Conservation (phyloP, 2,329 filamentous ascomycete genomes). For the Nigrospora sphaerica region DNA sequence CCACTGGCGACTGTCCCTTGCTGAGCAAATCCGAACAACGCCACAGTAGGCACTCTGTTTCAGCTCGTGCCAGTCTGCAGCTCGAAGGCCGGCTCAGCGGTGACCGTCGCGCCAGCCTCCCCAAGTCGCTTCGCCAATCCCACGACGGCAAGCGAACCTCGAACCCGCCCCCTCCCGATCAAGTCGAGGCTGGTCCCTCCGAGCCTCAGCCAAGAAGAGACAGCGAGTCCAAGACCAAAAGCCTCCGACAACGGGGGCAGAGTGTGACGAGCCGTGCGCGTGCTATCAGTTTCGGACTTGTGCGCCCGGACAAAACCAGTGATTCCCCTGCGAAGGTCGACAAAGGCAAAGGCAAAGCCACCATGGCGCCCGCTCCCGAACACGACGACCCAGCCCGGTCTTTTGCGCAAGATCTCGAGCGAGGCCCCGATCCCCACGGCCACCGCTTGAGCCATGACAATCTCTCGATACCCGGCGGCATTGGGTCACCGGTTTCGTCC, state of each 20-base stretch:
- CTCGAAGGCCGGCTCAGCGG: conserved; percentile 37
- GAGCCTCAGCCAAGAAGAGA: conserved; percentile 10
- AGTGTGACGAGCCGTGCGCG: conserved; percentile 19
- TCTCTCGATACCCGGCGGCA: conserved; percentile 40
- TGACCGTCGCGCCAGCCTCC: conserved; percentile 44
- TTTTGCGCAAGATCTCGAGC: conserved; percentile 47
- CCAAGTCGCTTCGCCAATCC: conserved; percentile 45
- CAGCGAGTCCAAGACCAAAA: conserved; percentile 11
- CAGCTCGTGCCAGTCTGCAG: conserved; percentile 41
- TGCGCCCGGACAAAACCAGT: conserved; percentile 12
- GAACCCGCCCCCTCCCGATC: conserved; percentile 16
- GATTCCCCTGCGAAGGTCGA: conserved; percentile 21
- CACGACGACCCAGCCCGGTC: conserved; percentile 25
- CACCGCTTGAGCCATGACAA: conserved; percentile 36
- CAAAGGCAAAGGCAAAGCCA: conserved; percentile 44
- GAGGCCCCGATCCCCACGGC: conserved; percentile 39
- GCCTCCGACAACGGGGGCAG: conserved; percentile 19
- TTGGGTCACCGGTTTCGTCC: conserved; percentile 49
- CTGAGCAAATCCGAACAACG: conserved; percentile 43
- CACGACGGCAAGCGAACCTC: conserved; percentile 41
- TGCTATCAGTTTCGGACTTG: conserved; percentile 21
- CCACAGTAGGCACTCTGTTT: conserved; percentile 34
- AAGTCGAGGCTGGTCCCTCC: conserved; percentile 16
- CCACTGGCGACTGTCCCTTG: conserved; percentile 41
- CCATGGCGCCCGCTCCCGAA: conserved; percentile 32